phyloP scores from a whole-genome alignment of 1,284 basidiomycete species.

The Ustilago vetiveriae region DNA sequence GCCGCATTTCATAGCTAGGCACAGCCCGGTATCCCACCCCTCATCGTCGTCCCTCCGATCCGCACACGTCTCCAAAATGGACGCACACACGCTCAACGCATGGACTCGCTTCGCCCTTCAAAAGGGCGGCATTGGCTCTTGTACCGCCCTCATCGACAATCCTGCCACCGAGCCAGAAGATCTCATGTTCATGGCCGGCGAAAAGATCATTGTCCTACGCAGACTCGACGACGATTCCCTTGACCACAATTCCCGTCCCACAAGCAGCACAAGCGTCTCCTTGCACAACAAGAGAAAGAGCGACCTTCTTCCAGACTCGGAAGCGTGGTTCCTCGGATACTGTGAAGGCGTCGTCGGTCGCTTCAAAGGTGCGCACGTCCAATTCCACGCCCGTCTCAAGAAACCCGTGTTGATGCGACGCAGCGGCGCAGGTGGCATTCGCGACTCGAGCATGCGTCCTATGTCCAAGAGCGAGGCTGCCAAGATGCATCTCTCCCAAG shows the following conservation, averaged over 20 bases:
- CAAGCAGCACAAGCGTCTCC: constrained; percentile 26
- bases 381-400: constrained; percentile 80
- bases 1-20: neutral
- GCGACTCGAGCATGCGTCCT: constrained; percentile 56
- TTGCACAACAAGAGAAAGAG: constrained; percentile 9
- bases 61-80: constrained; percentile 52
- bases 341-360: constrained; percentile 91
- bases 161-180: constrained; percentile 59
- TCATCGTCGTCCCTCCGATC: too few relatives aligned
- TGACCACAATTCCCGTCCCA: constrained; percentile 21
- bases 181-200: constrained; percentile 65
- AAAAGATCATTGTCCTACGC: constrained; percentile 62
- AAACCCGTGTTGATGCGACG: constrained; percentile 73
- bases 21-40: neutral
- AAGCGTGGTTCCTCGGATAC: constrained; percentile 71
- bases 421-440: constrained; percentile 53
- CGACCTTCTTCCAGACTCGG: constrained; percentile 22
- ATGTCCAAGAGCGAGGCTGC: constrained; percentile 56
- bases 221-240: constrained; percentile 52
- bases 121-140: constrained; percentile 64
- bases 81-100: constrained; percentile 64
- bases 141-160: constrained; percentile 62
- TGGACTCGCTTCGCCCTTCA: constrained; percentile 66
- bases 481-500: constrained; percentile 50
- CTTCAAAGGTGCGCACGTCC: constrained; percentile 77